Evolutionary conservation across 148 eudicot species (phyloP).

Genomic region (Vaccinium vitisidaea): DNA sequence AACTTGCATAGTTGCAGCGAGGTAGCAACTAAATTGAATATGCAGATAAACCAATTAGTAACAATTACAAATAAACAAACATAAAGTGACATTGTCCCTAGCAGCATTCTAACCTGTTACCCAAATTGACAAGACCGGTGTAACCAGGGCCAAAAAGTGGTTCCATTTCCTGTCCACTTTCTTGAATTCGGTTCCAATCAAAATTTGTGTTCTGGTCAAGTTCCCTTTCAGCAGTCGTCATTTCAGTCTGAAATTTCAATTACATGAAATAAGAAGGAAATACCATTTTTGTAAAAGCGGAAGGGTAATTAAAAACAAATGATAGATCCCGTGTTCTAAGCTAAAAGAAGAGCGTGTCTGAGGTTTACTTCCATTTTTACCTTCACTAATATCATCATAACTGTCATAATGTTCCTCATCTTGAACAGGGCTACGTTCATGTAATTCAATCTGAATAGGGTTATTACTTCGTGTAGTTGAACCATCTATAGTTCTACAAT

Average conservation of each 20-base stretch:
- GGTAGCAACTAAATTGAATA: constrained; percentile 64
- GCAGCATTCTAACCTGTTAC: constrained; percentile 63
- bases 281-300: background rate
- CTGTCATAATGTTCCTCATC: too few species aligned
- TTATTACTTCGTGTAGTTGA: too few species aligned
- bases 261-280: background rate
- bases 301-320: background rate
- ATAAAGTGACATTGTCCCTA: background rate
- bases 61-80: background rate
- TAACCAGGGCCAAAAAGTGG: constrained; percentile 94
- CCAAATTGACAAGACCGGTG: constrained; percentile 93
- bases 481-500: too few species aligned
- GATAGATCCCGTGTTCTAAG: too few species aligned
- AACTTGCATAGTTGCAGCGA: constrained; percentile 98
- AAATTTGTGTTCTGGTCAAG: constrained; percentile 93
- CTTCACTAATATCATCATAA: too few species aligned
- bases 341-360: too few species aligned
- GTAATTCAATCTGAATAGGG: too few species aligned
- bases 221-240: constrained; percentile 99
- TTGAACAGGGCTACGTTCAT: too few species aligned
- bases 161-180: constrained; percentile 82
- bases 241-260: constrained; percentile 61
- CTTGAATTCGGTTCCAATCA: constrained; percentile 98
- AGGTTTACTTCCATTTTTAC: too few species aligned
- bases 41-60: constrained; percentile 1